Evolutionary conservation across 345 rosid genomes (phyloP).

Genomic region (Limnanthes douglasii): DNA sequence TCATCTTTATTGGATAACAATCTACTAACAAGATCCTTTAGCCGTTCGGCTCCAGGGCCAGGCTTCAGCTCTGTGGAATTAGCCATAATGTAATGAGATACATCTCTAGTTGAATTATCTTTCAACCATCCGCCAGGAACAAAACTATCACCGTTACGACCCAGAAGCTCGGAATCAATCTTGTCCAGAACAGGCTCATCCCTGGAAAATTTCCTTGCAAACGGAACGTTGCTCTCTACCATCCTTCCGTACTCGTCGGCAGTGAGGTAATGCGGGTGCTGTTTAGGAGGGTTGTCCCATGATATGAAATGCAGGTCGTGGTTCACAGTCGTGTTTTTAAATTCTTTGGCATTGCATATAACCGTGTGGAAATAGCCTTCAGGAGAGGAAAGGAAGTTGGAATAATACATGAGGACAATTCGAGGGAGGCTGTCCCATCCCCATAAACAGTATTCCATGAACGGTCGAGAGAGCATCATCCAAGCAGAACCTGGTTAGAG

Average conservation of each 20-base stretch:
- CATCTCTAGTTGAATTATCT: slow-evolving; percentile 11
- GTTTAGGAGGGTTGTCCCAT: slow-evolving; percentile 92
- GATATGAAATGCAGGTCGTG: slow-evolving; percentile 92
- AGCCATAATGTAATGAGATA: slow-evolving; percentile 2
- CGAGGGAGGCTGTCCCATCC: slow-evolving; percentile 96
- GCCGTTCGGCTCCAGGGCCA: slow-evolving; percentile 58
- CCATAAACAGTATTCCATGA: slow-evolving; percentile 60
- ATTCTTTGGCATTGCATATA: slow-evolving; percentile 68
- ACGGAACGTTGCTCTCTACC: slow-evolving; percentile 71
- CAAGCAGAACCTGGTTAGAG: slow-evolving; percentile 72
- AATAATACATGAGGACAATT: slow-evolving; percentile 68
- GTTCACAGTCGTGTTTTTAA: slow-evolving; percentile 56
- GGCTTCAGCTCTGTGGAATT: slow-evolving; percentile 40
- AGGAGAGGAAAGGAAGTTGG: slow-evolving; percentile 83
- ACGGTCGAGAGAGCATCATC: slow-evolving; percentile 85
- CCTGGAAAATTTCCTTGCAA: slow-evolving; percentile 72
- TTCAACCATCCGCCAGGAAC: slow-evolving; percentile 56
- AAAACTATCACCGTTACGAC: slow-evolving; percentile 34
- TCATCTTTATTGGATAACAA: slow-evolving; percentile 43
- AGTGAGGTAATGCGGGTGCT: slow-evolving; percentile 78
- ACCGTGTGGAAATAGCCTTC: slow-evolving; percentile 92
- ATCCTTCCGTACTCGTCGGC: slow-evolving; percentile 40
- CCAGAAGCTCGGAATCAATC: slow-evolving; percentile 69
- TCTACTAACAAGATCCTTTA: slow-evolving; percentile 31
- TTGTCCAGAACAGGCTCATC: slow-evolving; percentile 49